These are phyloP conservation scores for Pleurotus platypus DNA, from an alignment of 768 basidiomycete species.

Conservation along the genomic window DNA sequence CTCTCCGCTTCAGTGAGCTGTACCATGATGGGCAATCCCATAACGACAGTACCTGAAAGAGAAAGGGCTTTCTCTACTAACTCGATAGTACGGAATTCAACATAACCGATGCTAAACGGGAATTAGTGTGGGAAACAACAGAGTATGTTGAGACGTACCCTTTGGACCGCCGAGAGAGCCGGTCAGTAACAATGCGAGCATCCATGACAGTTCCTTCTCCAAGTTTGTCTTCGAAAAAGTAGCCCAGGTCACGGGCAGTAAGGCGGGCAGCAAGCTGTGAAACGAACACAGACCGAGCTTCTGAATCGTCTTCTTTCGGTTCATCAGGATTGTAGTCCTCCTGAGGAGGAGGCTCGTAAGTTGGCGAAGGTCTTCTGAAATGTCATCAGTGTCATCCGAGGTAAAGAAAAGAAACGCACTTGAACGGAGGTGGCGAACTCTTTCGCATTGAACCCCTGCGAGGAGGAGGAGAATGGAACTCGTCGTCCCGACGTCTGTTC, in stretches of 20 bases:
- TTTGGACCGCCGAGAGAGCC: constrained; percentile 94
- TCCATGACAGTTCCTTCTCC: constrained; percentile 94
- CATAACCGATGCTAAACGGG: constrained; percentile 84
- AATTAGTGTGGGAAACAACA: constrained; percentile 3
- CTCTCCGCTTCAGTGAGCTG: constrained; percentile 97
- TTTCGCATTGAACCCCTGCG: constrained; percentile 31
- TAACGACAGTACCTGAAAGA: constrained; percentile 92
- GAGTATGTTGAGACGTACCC: constrained; percentile 54
- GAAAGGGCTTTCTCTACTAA: constrained; percentile 87
- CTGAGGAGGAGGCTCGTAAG: constrained; percentile 60
- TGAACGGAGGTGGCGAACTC: constrained; percentile 41
- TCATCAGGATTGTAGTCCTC: constrained; percentile 84
- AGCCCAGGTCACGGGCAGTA: constrained; percentile 94
- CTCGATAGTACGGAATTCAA: constrained; percentile 91
- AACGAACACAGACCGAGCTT: constrained; percentile 97
- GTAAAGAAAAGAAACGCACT: constrained; percentile 28
- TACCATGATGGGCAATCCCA: constrained; percentile 97
- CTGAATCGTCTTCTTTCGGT: constrained; percentile 92
- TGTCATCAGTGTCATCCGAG: constrained; percentile 8
- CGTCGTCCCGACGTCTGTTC: constrained; percentile 42
- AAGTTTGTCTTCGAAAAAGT: constrained; percentile 97
- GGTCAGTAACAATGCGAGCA: constrained; percentile 92
- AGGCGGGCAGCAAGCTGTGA: constrained; percentile 96
- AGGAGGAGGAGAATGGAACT: constrained; percentile 24
- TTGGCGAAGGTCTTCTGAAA: constrained; percentile 67